Base-by-base conservation (phyloP, 768 basidiomycete species). In the Termitomyces sp. region DNA sequence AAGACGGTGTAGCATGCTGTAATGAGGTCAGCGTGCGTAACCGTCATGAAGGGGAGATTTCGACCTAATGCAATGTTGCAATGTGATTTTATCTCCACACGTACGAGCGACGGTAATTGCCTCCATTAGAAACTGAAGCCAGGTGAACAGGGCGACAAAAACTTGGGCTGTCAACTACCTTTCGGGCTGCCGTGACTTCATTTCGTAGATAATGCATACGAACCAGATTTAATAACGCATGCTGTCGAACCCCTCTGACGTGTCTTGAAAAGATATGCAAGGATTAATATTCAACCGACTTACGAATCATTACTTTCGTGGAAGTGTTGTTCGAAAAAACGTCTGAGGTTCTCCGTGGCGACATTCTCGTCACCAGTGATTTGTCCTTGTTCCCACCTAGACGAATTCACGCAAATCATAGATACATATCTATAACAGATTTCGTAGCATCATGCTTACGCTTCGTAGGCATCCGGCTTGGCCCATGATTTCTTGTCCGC, bases 311-410 rank as follows among this genome's bases (percentile, higher is more conserved):
- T 86, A 34, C 77, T 80, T 56, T 88, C 84, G 60, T 92, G 87
- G 65, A 94, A 94, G 65, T 84, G 87, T 59, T 93, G 92, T 67
- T 93, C 91, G 62, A 93, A 94, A 68, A 89, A 94, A 53, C 82
- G 75, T 34, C 90, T 81, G 39, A 94, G 71, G 62, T 83, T 86
- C 62, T 91, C 90, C 2, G 81, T 77, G 0, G 89, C 90, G 9
- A 80, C 62, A 46, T 82, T 83, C 60, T 85, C 85, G 68, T 93
- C 90, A 0, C 88, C 88, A 5, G 81, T 79, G 13, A 79, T 75
- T n/a, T 79, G 66, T 7, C 80, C 82, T 55, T 81, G 81, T 66
- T 90, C 84, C 80, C 83, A 92, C 5, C 91, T 93, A 28, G 37
- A 29, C 20, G 26, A 52, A 29, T 53, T 41, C 29, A 51, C n/a